These are phyloP conservation scores for Schwanniomyces vanrijiae DNA, from an alignment of 805 yeast species.

Conservation along the genomic window DNA sequence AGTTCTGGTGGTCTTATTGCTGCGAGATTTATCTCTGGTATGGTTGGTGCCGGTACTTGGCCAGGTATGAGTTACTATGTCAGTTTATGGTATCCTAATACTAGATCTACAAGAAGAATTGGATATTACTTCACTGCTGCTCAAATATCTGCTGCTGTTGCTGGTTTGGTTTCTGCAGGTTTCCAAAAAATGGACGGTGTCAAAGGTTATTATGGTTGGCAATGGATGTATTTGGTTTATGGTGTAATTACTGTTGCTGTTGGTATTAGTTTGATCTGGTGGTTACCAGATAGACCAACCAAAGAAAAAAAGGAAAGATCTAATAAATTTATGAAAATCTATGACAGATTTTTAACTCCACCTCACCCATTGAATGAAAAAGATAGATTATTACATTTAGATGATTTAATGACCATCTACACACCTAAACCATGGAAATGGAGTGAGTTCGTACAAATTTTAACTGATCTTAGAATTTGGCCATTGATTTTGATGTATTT, in stretches of 20 bases:
- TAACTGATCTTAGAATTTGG: constrained; percentile 70
- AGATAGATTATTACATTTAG: constrained; percentile 57
- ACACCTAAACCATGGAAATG: constrained; percentile 52
- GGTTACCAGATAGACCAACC: constrained; percentile 82
- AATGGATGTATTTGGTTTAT: constrained; percentile 80
- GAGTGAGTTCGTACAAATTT: constrained; percentile 53
- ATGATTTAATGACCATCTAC: constrained; percentile 59
- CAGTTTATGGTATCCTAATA: constrained; percentile 81
- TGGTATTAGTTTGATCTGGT: constrained; percentile 69
- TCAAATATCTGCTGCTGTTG: constrained; percentile 85
- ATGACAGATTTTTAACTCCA: constrained; percentile 28
- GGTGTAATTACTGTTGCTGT: constrained; percentile 66
- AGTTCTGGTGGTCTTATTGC: constrained; percentile 65
- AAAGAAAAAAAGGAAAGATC: constrained; percentile 9
- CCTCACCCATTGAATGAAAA: constrained; percentile 49
- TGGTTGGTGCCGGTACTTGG: constrained; percentile 87
- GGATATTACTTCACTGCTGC: constrained; percentile 93
- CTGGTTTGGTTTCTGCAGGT: constrained; percentile 85
- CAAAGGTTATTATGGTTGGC: constrained; percentile 77
- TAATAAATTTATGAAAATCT: constrained; percentile 16
- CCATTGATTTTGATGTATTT: constrained; percentile 85
- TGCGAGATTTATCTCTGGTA: constrained; percentile 67
- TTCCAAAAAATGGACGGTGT: constrained; percentile 78
- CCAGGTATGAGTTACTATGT: constrained; percentile 86
- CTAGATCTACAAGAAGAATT: constrained; percentile 71